Evolutionary conservation across 352 stramenopile species (phyloP), one percentile per base, ranked within the genome.

Genomic region (Chrysophaeum taylorii): DNA sequence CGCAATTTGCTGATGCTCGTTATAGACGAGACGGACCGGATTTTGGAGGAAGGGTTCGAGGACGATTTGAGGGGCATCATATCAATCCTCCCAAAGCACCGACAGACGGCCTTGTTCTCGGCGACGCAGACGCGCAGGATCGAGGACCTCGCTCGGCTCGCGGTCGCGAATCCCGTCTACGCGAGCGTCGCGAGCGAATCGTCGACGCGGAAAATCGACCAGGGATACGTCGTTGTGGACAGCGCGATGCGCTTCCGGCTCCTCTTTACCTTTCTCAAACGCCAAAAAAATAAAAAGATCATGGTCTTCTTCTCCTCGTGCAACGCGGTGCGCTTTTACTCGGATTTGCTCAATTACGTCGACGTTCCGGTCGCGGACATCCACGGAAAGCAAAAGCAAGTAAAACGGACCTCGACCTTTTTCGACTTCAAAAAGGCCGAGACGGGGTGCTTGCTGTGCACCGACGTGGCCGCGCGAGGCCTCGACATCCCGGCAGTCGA

Each of bases 221-320:
- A 99, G 77, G 95, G 95, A 42, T 99, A 98, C 78, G 93, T 98
- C 16, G 94, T 97, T 43, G 97, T 92, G 72, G 89, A 92, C 14
- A 96, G 88, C 60, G 92, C 98, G 71, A 96, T 98, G 82, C 90
- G 95, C 38, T 98, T 99, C 75, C 82, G 98, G 57, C 80, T 99
- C 60, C 83, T 99, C 25, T 99, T 98, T 74, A 98, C 95, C 14
- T 99, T 99, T 81, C 78, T 99, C 33, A 98, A 98, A 78, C 97
- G 97, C 82, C 98, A 98, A 83, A 82, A 95, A 68, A 97, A 98
- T 75, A 98, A 98, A 76, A 99, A 99, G 77, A 92, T 98, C 64
- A 98, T 98, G 92, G 92, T 94, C 61, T 92, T 93, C 71, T 92
- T 93, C 54, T 91, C 83, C 68, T 89, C 84, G 2, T 93, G 87